phyloP scores from a whole-genome alignment of 1,284 basidiomycete species.

The Ganoderma leucocontextum region DNA sequence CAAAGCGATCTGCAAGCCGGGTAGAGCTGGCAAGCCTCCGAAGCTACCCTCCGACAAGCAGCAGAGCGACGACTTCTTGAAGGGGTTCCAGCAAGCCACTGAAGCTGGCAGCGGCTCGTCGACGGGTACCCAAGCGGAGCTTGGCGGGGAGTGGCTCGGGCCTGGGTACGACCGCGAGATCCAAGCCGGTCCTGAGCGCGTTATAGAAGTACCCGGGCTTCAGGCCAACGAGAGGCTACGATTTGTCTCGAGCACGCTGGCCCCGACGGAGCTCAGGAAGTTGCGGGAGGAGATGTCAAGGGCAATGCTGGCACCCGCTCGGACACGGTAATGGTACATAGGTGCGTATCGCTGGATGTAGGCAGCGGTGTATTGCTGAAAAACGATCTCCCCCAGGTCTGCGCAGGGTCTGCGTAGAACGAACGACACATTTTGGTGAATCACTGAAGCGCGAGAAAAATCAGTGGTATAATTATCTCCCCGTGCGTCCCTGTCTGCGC shows the following conservation, averaged over 20 bases:
- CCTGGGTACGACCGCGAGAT: conserved; percentile 4
- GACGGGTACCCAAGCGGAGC: not conserved
- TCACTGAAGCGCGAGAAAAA: not conserved
- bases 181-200: conserved; percentile 9
- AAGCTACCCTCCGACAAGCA: not conserved
- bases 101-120: not conserved
- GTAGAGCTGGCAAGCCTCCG: not conserved
- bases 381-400: not conserved
- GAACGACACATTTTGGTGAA: not conserved
- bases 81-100: not conserved
- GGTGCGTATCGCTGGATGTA: not conserved
- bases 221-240: conserved; percentile 1
- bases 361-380: not conserved
- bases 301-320: not conserved
- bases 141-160: conserved; percentile 12
- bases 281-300: conserved; percentile 10
- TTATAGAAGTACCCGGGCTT: conserved; percentile 10
- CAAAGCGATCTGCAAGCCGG: conserved; percentile 13
- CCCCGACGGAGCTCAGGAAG: conserved; percentile 15
- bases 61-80: conserved; percentile 4
- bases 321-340: not conserved
- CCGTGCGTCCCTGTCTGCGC: not conserved
- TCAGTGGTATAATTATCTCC: not conserved
- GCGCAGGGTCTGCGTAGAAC: not conserved
- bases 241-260: conserved; percentile 14